phyloP scores from a whole-genome alignment of 2,329 filamentous ascomycete species.

The Ilyonectria robusta region DNA sequence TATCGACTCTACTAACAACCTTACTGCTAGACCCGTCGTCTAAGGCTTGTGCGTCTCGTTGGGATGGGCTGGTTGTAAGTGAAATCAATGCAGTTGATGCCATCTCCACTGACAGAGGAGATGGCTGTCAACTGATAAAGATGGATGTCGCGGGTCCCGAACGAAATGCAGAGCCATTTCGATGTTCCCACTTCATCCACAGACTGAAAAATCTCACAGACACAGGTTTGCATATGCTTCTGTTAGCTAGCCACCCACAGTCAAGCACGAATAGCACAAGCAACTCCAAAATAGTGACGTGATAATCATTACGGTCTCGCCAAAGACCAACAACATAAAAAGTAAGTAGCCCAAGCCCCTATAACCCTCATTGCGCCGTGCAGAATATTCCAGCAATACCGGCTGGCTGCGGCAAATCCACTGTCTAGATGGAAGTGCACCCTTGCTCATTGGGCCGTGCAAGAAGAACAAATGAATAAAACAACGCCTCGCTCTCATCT shows the following conservation, averaged over 20 bases:
- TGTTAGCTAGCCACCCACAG: neutral
- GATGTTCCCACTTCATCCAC: neutral
- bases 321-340: constrained; percentile 12
- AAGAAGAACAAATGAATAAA: constrained; percentile 40
- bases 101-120: too few species aligned
- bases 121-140: too few species aligned
- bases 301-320: constrained; percentile 27
- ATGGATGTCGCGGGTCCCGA: too few species aligned
- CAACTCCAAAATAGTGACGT: constrained; percentile 12
- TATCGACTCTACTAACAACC: too few species aligned
- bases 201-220: neutral
- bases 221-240: too few species aligned
- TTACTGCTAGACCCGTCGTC: too few species aligned
- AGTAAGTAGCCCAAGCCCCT: constrained; percentile 23
- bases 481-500: constrained; percentile 43
- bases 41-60: too few species aligned
- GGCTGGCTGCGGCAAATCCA: constrained; percentile 35
- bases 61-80: too few species aligned
- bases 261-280: neutral
- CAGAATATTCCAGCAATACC: constrained; percentile 43
- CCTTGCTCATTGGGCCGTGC: constrained; percentile 46
- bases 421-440: constrained; percentile 44
- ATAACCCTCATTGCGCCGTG: constrained; percentile 35
- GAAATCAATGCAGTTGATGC: too few species aligned
- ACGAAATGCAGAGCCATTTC: too few species aligned